These are phyloP conservation scores for Iris pallida DNA, from an alignment of 116 monocot species.

Conservation along the genomic window DNA sequence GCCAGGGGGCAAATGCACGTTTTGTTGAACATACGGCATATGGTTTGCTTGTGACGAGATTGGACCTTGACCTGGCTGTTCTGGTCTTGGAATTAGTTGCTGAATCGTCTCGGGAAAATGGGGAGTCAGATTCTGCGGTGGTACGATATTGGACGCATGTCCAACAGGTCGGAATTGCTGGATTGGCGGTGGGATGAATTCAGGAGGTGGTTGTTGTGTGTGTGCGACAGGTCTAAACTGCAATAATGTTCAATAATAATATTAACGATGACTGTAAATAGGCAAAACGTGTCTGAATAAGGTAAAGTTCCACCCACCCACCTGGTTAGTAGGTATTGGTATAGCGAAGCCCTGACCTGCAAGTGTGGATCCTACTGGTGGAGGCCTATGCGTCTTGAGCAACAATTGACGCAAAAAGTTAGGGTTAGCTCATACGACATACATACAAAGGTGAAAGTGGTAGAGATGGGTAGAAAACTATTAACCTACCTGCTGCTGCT, in stretches of 20 bases:
- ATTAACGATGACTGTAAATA: neutral
- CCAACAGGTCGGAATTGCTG: constrained; percentile 57
- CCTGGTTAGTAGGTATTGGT: constrained; percentile 66
- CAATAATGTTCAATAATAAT: constrained; percentile 20
- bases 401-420: neutral
- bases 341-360: constrained; percentile 55
- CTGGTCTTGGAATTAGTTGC: constrained; percentile 41
- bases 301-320: constrained; percentile 2
- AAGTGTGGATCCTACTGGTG: constrained; percentile 36
- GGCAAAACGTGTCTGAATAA: neutral
- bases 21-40: constrained; percentile 52
- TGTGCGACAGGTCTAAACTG: constrained; percentile 72
- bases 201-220: constrained; percentile 51
- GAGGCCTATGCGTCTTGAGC: constrained; percentile 47
- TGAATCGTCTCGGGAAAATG: constrained; percentile 46
- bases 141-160: constrained; percentile 37
- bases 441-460: neutral
- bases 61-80: constrained; percentile 42
- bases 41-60: constrained; percentile 48
- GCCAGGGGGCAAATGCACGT: constrained; percentile 39
- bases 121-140: constrained; percentile 17
- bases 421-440: neutral
- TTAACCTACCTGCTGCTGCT: constrained; percentile 42
- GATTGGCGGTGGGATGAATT: constrained; percentile 41
- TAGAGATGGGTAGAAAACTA: neutral